Percentiles rank a stretch among this genome's conserved stretches.
These are phyloP conservation scores for Kodamaea derodonti DNA, from an alignment of 1,139 yeast species.

Conservation along the genomic window DNA sequence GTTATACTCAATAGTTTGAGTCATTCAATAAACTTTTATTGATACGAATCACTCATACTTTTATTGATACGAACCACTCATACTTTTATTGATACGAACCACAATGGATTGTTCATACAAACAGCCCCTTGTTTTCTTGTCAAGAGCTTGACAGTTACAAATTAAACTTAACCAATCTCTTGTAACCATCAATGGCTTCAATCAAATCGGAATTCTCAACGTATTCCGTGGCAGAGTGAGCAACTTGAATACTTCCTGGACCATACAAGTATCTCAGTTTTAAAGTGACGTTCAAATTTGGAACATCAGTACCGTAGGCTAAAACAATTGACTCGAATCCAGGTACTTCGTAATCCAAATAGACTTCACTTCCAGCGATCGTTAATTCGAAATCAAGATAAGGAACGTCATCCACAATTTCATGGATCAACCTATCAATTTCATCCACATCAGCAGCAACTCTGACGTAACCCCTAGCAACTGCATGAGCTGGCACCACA, in stretches of 20 bases:
- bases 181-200: conserved; percentile 56
- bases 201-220: conserved; percentile 49
- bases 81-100: no score
- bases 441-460: conserved; percentile 46
- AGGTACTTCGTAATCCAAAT: conserved; percentile 55
- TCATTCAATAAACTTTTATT: no score
- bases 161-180: conserved; percentile 34
- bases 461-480: conserved; percentile 49
- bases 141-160: conserved; percentile 10
- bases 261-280: conserved; percentile 56
- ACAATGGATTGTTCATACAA: no score
- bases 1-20: no score
- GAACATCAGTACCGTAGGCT: conserved; percentile 66
- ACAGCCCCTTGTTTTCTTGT: neutral
- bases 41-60: no score
- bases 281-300: conserved; percentile 40
- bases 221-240: conserved; percentile 61
- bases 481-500: conserved; percentile 59
- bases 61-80: no score
- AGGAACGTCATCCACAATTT: conserved; percentile 29
- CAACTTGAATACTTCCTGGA: conserved; percentile 64
- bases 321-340: conserved; percentile 58
- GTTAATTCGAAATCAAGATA: conserved; percentile 22
- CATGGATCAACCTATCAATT: conserved; percentile 32
- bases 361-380: conserved; percentile 34